These are phyloP conservation scores for Hirsutella minnesotensis DNA, from an alignment of 2,329 filamentous ascomycete genomes.

Conservation along the genomic window DNA sequence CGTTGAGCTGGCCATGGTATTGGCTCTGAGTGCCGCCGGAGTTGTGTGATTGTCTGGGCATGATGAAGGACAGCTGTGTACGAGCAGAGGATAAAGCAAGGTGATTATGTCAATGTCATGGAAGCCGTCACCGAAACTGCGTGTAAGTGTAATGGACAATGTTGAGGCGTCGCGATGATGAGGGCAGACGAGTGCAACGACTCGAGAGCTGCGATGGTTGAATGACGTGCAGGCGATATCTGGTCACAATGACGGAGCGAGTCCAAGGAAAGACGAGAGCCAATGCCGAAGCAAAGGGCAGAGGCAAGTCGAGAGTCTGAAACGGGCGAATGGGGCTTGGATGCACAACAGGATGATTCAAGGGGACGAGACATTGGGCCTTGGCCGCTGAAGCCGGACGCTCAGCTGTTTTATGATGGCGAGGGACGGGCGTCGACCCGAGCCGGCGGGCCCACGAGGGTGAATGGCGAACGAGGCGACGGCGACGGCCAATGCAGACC, in stretches of 20 bases:
- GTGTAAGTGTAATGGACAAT: too few relatives aligned
- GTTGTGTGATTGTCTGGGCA: conserved; percentile 33
- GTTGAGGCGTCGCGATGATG: too few relatives aligned
- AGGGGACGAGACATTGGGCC: conserved; percentile 13
- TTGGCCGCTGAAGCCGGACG: conserved; percentile 9
- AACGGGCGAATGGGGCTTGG: conserved; percentile 7
- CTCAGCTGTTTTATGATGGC: conserved; percentile 9
- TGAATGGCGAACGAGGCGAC: conserved; percentile 1
- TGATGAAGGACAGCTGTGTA: conserved; percentile 15
- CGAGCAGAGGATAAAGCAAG: background rate
- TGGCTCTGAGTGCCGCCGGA: conserved; percentile 21
- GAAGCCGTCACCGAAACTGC: background rate
- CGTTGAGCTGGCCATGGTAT: conserved; percentile 23
- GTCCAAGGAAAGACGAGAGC: too few relatives aligned
- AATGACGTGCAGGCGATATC: too few relatives aligned
- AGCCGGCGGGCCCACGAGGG: too few relatives aligned
- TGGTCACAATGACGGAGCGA: too few relatives aligned
- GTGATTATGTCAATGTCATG: background rate
- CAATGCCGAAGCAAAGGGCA: background rate
- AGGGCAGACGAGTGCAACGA: too few relatives aligned
- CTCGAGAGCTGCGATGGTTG: too few relatives aligned
- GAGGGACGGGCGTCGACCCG: background rate
- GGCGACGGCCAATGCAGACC: too few relatives aligned
- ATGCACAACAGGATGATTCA: conserved; percentile 3
- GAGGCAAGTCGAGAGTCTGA: background rate